These are phyloP conservation scores for Claviceps sp. DNA, from an alignment of 2,329 filamentous ascomycete genomes.

Conservation along the genomic window DNA sequence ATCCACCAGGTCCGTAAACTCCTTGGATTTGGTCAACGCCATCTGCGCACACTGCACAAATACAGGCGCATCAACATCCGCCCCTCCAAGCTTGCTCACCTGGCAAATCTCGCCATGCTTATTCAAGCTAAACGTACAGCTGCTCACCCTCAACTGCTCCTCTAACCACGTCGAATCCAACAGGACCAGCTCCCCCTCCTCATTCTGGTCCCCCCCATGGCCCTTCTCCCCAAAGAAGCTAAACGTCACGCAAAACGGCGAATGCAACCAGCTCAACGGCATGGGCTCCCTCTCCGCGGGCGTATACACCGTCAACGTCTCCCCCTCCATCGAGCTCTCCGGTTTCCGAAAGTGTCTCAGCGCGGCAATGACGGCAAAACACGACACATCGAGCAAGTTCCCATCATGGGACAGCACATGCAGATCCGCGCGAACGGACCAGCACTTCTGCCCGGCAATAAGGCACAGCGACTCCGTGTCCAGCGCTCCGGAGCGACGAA, in stretches of 20 bases:
- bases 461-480: conserved; percentile 95
- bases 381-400: conserved; percentile 74
- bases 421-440: conserved; percentile 79
- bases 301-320: conserved; percentile 72
- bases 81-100: conserved; percentile 79
- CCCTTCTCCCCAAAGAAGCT: conserved; percentile 66
- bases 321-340: conserved; percentile 76
- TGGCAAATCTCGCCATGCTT: conserved; percentile 83
- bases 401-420: conserved; percentile 88
- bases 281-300: conserved; percentile 80
- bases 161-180: conserved; percentile 62
- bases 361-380: conserved; percentile 75
- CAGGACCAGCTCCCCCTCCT: conserved; percentile 41
- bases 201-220: conserved; percentile 31
- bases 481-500: conserved; percentile 80
- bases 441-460: conserved; percentile 79
- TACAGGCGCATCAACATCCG: conserved; percentile 63
- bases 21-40: conserved; percentile 67
- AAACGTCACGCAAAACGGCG: conserved; percentile 83
- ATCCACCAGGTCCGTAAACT: conserved; percentile 63
- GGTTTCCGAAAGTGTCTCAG: conserved; percentile 84
- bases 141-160: conserved; percentile 61
- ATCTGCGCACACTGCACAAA: conserved; percentile 64
- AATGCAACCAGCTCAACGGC: conserved; percentile 78
- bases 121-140: conserved; percentile 75